A percentile compares a stretch with the other conserved stretches of the same genome.
These are phyloP conservation scores for Agaricus blazei DNA, from an alignment of 768 basidiomycete species.

Conservation along the genomic window DNA sequence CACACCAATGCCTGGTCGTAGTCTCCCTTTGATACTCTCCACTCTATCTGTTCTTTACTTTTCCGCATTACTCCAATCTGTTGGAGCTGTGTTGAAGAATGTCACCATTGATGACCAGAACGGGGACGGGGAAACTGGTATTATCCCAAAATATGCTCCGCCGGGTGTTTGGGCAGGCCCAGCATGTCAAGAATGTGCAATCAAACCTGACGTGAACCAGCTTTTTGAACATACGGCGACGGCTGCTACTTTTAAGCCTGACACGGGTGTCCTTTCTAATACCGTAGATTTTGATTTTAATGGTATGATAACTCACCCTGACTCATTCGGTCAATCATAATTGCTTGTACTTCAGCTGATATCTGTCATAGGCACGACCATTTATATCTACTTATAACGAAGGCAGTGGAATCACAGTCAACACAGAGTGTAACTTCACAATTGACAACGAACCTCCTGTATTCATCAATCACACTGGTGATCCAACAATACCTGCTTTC, in stretches of 20 bases:
- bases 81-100: constrained; percentile 14
- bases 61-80: not conserved
- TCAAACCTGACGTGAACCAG: constrained; percentile 16
- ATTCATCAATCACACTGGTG: constrained; percentile 15
- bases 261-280: constrained; percentile 15
- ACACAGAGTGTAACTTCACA: constrained; percentile 20
- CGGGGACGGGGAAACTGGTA: constrained; percentile 26
- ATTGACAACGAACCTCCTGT: constrained; percentile 14
- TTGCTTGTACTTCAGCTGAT: not conserved
- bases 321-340: not conserved
- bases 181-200: constrained; percentile 18
- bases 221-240: constrained; percentile 25
- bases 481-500: constrained; percentile 6
- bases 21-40: not conserved
- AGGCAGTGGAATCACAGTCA: constrained; percentile 15
- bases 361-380: constrained; percentile 25
- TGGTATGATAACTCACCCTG: constrained; percentile 12
- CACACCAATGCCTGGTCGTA: too few species aligned
- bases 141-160: constrained; percentile 21
- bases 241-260: constrained; percentile 27
- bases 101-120: constrained; percentile 31
- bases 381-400: constrained; percentile 32
- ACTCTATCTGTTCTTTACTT: not conserved
- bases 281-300: constrained; percentile 23
- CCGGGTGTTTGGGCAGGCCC: constrained; percentile 20